Conservation (phyloP, 805 yeast species). For the Cyberlindnera euphorbiiphila region DNA sequence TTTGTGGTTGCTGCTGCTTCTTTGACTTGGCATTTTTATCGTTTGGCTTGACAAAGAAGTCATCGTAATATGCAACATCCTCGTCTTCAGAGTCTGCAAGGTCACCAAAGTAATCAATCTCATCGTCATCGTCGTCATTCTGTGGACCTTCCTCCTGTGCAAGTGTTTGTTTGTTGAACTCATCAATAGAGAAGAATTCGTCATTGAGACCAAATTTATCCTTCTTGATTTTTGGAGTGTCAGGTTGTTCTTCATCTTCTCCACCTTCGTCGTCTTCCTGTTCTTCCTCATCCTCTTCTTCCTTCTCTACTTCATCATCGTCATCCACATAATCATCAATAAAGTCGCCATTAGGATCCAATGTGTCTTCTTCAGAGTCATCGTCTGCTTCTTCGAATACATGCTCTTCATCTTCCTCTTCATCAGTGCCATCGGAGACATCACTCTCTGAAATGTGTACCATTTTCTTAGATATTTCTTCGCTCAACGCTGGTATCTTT, state of each 20-base stretch:
- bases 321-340: slow-evolving; percentile 15
- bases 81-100: slow-evolving; percentile 47
- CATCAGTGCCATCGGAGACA: slow-evolving; percentile 16
- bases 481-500: slow-evolving; percentile 51
- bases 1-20: slow-evolving; percentile 29
- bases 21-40: slow-evolving; percentile 1
- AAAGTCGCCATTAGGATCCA: slow-evolving; percentile 13
- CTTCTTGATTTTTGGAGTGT: slow-evolving; percentile 32
- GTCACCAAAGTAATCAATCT: slow-evolving; percentile 49
- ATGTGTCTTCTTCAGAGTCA: slow-evolving; percentile 6
- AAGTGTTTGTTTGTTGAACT: slow-evolving; percentile 72
- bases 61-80: slow-evolving; percentile 35
- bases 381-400: slow-evolving; percentile 24
- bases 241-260: slow-evolving; percentile 29
- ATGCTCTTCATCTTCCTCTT: slow-evolving; percentile 21
- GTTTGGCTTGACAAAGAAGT: slow-evolving; percentile 52
- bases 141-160: slow-evolving; percentile 48
- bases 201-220: slow-evolving; percentile 73
- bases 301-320: slow-evolving; percentile 10
- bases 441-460: slow-evolving; percentile 19
- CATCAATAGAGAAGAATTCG: slow-evolving; percentile 79
- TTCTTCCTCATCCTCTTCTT: slow-evolving; percentile 13
- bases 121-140: slow-evolving; percentile 41
- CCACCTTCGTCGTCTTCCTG: slow-evolving; percentile 20
- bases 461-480: too few species aligned